Evolutionary conservation across 805 yeast genomes (phyloP), one percentile per base, ranked within the genome.

Genomic region (Scheffersomyces coipomensis): DNA sequence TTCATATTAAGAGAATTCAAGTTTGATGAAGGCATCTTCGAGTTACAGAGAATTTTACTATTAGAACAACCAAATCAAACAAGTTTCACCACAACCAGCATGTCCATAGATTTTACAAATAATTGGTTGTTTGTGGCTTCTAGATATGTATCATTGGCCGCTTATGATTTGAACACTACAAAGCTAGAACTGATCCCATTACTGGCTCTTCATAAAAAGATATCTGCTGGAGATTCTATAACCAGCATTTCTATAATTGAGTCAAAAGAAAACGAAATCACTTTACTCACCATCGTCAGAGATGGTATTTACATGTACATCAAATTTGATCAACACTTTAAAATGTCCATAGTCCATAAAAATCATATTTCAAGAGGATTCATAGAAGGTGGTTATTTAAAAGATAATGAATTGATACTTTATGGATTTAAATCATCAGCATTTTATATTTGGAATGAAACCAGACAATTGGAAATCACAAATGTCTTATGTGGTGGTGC

Each of bases 401-500:
- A 62, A 9, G 43, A 58, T 9, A 49, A 61, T 11, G 68, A 72
- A 9, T 60, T 83, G 27, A 59, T 85, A 2, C 60, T 86, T 2
- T 87, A 79, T 58, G 98, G 98, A 1, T 91, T 93, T 71, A 79
- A 81, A 49, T 87, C 93, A 2, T 83, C 83, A 35, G 65, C 74
- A 35, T 89, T 91, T 53, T 85, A 83, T 51, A 60, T 88, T 17
- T 88, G 88, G 82, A 88, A 90, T 57, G 96, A 88, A 52, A 78
- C 89, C 1, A 68, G 73, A 31, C 89, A 86, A 48, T 69, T 73
- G 37, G 96, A 89, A 56, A 56, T 88, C 2, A 67, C 77, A 34
- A 76, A 81, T 41, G 88, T 81, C 45, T 60, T 73, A 11, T 93
- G 98, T 60, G 98, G 98, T 19, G 98, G 98, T 2, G 78, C 93